Conservation (phyloP, 495 filamentous ascomycete species). For the Lasiosphaeriaceae sp. region DNA sequence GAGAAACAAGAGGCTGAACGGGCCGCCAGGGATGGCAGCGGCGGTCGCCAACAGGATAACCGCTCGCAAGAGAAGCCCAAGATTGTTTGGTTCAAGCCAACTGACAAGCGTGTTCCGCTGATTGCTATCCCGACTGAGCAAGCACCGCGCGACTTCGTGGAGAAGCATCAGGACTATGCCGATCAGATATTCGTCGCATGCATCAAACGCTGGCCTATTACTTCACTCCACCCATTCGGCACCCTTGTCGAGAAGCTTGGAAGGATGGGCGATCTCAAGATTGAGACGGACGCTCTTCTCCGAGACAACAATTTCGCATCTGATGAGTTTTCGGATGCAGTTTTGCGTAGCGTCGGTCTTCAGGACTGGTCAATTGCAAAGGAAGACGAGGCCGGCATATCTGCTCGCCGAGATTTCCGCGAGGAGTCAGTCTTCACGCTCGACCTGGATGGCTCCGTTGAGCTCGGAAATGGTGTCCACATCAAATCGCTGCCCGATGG, state of each 20-base stretch:
- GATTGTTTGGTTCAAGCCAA: conserved; percentile 99
- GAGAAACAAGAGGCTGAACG: conserved; percentile 99
- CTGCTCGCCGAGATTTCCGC: conserved; percentile 85
- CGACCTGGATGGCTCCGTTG: conserved; percentile 75
- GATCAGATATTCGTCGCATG: conserved; percentile 98
- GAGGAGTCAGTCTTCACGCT: conserved; percentile 87
- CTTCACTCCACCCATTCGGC: conserved; percentile 97
- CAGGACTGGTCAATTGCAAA: conserved; percentile 84
- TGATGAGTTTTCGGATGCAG: conserved; percentile 96
- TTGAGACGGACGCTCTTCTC: conserved; percentile 94
- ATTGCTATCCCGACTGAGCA: conserved; percentile 99
- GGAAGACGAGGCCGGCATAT: conserved; percentile 72
- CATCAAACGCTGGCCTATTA: conserved; percentile 99
- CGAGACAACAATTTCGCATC: conserved; percentile 98
- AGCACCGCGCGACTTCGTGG: conserved; percentile 94
- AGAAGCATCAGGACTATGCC: conserved; percentile 95
- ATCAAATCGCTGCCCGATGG: conserved; percentile 77
- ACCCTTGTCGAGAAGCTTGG: conserved; percentile 96
- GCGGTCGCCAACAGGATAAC: conserved; percentile 66
- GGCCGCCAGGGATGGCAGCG: conserved; percentile 78
- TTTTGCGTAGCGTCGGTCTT: conserved; percentile 84
- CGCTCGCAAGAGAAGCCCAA: conserved; percentile 95
- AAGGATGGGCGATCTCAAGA: conserved; percentile 93
- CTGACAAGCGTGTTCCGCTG: conserved; percentile 94
- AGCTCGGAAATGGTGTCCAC: conserved; percentile 88